Conservation (phyloP, 345 rosid species). For the Arabidopsis arenosa region DNA sequence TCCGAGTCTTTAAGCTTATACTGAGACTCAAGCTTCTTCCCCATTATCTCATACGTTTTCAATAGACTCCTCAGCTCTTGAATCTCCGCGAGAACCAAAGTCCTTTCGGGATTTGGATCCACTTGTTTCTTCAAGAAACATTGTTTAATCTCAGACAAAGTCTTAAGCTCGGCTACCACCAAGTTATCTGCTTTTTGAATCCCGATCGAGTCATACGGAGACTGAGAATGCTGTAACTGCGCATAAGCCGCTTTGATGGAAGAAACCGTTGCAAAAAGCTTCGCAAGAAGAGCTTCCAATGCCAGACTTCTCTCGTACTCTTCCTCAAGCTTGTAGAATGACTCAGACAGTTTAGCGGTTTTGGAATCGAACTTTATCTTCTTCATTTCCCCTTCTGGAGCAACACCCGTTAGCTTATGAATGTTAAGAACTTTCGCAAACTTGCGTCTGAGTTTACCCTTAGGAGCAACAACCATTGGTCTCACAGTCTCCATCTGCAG, state of each 20-base stretch:
- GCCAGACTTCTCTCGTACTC: slow-evolving; percentile 51
- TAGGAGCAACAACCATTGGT: slow-evolving; percentile 61
- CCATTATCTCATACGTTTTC: slow-evolving; percentile 68
- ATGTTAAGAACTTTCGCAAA: slow-evolving; percentile 78
- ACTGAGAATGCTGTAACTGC: slow-evolving; percentile 77
- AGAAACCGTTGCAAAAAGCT: slow-evolving; percentile 74
- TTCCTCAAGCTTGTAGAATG: slow-evolving; percentile 57
- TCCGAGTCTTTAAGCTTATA: slow-evolving; percentile 78
- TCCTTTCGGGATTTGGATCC: slow-evolving; percentile 62
- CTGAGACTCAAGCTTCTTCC: slow-evolving; percentile 78
- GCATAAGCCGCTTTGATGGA: slow-evolving; percentile 83
- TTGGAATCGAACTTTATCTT: slow-evolving; percentile 46
- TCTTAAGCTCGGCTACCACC: slow-evolving; percentile 68
- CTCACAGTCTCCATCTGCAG: slow-evolving; percentile 79
- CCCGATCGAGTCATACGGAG: slow-evolving; percentile 82
- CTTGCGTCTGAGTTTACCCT: slow-evolving; percentile 68
- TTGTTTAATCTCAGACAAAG: slow-evolving; percentile 81
- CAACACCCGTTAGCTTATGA: slow-evolving; percentile 61
- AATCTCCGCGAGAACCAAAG: slow-evolving; percentile 68
- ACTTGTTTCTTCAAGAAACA: slow-evolving; percentile 74
- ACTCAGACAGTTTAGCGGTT: slow-evolving; percentile 42
- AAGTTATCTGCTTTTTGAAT: slow-evolving; percentile 73
- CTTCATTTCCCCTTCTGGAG: slow-evolving; percentile 58
- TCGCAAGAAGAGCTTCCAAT: slow-evolving; percentile 72
- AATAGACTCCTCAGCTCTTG: slow-evolving; percentile 72